phyloP scores from a whole-genome alignment of 2,329 filamentous ascomycete species.

The Sclerotinia borealis region DNA sequence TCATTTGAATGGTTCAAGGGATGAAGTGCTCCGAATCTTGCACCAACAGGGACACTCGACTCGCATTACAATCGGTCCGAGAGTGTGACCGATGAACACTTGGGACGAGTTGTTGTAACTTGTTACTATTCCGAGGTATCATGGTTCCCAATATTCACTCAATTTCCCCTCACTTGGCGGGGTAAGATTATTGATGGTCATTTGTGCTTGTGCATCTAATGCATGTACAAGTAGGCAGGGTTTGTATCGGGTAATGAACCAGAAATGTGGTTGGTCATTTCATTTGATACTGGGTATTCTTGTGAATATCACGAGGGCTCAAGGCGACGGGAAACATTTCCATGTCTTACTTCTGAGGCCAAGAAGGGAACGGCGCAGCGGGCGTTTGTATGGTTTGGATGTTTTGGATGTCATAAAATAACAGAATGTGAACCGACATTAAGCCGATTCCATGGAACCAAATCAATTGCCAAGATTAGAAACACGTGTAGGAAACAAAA shows the following conservation, averaged over 20 bases:
- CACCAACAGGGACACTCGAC: not conserved
- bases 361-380: not conserved
- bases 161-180: constrained; percentile 12
- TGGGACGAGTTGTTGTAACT: not conserved
- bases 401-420: not conserved
- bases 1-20: not conserved
- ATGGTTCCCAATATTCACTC: not conserved
- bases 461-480: not conserved
- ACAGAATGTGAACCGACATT: not conserved
- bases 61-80: constrained; percentile 11
- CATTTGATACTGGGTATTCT: not conserved
- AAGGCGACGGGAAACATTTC: not conserved
- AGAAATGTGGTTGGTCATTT: not conserved
- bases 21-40: not conserved
- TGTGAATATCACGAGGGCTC: not conserved
- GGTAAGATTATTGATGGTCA: constrained; percentile 1
- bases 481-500: not conserved
- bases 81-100: not conserved
- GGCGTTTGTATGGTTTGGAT: too few relatives aligned
- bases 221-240: not conserved
- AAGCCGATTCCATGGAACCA: not conserved
- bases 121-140: not conserved
- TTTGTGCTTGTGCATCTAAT: constrained; percentile 2
- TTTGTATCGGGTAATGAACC: not conserved
- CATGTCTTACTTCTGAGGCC: not conserved